Conservation (phyloP, 1,284 basidiomycete species). For the Phellopilus nigrolimitatus region DNA sequence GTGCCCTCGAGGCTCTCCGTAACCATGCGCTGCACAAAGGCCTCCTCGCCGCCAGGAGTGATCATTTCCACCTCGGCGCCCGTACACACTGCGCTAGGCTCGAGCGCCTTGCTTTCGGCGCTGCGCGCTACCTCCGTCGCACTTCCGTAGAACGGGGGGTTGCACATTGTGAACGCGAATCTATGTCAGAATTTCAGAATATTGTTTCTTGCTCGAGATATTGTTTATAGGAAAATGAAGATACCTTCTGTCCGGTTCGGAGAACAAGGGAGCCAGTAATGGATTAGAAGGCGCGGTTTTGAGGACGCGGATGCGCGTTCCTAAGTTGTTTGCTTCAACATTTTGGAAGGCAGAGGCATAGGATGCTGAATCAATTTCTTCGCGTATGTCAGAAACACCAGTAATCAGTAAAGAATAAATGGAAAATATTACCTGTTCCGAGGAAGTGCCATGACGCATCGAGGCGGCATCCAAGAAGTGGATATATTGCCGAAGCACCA, state of each 20-base stretch:
- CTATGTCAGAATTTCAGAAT: conserved; percentile 24
- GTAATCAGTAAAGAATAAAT: not conserved
- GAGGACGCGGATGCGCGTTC: conserved; percentile 45
- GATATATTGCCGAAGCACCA: conserved; percentile 88
- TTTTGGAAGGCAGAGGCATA: conserved; percentile 49
- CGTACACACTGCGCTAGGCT: conserved; percentile 72
- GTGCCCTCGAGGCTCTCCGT: conserved; percentile 52
- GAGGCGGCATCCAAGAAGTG: conserved; percentile 65
- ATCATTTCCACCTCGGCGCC: conserved; percentile 85
- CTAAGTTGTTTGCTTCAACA: conserved; percentile 49
- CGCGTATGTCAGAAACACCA: not conserved
- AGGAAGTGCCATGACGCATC: conserved; percentile 54
- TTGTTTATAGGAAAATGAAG: not conserved
- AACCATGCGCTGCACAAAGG: conserved; percentile 78
- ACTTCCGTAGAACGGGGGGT: conserved; percentile 89
- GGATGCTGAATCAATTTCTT: conserved; percentile 70
- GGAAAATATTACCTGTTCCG: conserved; percentile 59
- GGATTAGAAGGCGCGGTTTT: conserved; percentile 35
- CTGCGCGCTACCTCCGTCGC: conserved; percentile 60
- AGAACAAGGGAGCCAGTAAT: conserved; percentile 47
- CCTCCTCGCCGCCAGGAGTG: conserved; percentile 77
- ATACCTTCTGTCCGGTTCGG: conserved; percentile 24
- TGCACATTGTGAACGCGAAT: conserved; percentile 85
- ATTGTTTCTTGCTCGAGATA: not conserved
- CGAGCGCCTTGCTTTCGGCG: conserved; percentile 55